Evolutionary conservation across 2,329 filamentous ascomycete genomes (phyloP).

Genomic region (Fragosphaeria purpurea): DNA sequence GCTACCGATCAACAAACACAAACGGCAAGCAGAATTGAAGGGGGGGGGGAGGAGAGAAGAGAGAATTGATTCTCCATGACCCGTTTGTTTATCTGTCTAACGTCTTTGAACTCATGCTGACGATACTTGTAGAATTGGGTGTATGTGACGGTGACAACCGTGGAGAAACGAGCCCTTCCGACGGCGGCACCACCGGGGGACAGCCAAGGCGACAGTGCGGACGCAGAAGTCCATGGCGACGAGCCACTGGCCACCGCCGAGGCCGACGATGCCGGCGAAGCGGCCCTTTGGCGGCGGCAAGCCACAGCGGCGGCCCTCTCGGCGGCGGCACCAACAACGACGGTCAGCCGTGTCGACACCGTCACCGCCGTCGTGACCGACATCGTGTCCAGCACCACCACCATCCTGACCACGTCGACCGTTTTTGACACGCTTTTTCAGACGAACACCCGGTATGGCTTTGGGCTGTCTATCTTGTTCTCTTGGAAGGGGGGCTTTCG

Average conservation of each 20-base stretch:
- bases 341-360: constrained; percentile 5
- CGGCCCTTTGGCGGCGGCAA: neutral
- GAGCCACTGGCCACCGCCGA: too few species aligned
- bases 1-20: constrained; percentile 13
- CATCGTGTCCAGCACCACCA: constrained; percentile 3
- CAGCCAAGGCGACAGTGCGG: neutral
- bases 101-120: neutral
- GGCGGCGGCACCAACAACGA: constrained; percentile 5
- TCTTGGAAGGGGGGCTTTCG: neutral
- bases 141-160: constrained; percentile 7
- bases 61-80: too few species aligned
- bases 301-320: constrained; percentile 5
- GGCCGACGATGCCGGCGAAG: neutral
- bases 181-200: neutral
- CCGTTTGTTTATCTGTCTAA: too few species aligned
- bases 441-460: constrained; percentile 11
- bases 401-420: constrained; percentile 3
- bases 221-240: neutral
- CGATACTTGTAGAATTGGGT: constrained; percentile 8
- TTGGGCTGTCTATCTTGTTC: too few species aligned
- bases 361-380: constrained; percentile 2
- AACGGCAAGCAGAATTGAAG: constrained; percentile 9
- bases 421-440: constrained; percentile 1
- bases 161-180: constrained; percentile 6
- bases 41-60: too few species aligned